Base-by-base conservation (phyloP, 192 early-diverging fungal genomes). In the Coemansia sp. region DNA sequence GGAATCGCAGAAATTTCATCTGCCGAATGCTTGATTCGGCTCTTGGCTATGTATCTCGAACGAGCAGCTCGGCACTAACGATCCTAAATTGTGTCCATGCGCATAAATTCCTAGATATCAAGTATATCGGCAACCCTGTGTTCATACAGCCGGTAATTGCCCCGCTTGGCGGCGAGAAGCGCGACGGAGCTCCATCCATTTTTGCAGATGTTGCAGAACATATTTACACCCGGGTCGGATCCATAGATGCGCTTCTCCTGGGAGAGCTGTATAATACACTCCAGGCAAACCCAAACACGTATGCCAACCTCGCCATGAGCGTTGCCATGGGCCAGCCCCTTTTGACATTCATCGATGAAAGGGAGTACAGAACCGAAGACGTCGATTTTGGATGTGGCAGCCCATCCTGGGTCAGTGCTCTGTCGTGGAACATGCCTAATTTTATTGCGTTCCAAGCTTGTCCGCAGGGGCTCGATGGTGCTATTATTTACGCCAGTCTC, bases 351-450 rank as follows among this genome's bases (percentile, higher is more conserved):
- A 64, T 73, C 17, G 71, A 80, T 42, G 71, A 80, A 48, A 57
- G 67, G 20, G 29, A 58, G 25, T 80, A 73, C 59, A 34, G 56
- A 25, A 66, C 52, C 10, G 9, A 14, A 29, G 40, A 62, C 10
- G 69, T 69, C 0, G 77, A 80, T 52, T 80, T 80, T 74, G 77
- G 77, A 35, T 20, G 58, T 23, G 77, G 77, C 15, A 53, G 64
- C 8, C 77, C 77, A 3, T 34, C 65, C 8, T 74, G 71, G 72
- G 58, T 80, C 46, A 73, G 76, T 22, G 76, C 70, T 0, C 68
- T 70, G 19, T 56, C 63, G 19, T 29, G 55, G 40, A 67, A 73
- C 42, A 62, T 73, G 58, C 70, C 76, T 6, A 79, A 79, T 36
- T 63, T 79, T 53, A 54, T 73, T 3, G 76, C 76, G 2, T 56